Base-by-base conservation (phyloP, 805 yeast genomes). In the Saturnispora halmiae region DNA sequence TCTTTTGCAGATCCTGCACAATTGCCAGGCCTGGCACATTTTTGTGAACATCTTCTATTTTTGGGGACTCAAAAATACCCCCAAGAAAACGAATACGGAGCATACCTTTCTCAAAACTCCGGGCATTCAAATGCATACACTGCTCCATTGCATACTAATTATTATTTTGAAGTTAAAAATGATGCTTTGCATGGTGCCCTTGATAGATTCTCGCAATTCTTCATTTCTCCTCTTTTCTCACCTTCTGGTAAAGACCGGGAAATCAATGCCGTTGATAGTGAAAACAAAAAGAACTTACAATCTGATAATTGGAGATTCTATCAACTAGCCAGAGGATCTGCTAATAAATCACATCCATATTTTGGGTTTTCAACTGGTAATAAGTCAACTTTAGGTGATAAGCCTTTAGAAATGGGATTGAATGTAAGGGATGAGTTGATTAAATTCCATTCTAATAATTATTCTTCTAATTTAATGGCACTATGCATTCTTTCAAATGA, bases 51-150 rank as follows among this genome's bases (percentile, higher is more conserved):
- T 58, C 65, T 82, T 45, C 64, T 82, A 45, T 82, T 82, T 58
- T 79, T 82, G 85, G 90, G 90, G 16, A 82, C 90, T 5, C 67
- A 70, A 46, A 81, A 81, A 59, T 82, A 77, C 53, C 92, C 90
- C 1, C 65, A 67, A 36, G 92, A 82, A 53, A 79, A 79, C 55
- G 90, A 79, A 46, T 82, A 82, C 58, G 61, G 81, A 34, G 74
- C 79, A 38, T 92, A 70, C 58, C 64, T 90, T 41, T 71, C 94
- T 7, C 77, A 81, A 46, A 94, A 92, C 55, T 81, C 88, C 31
- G 98, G 97, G 15, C 73, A 73, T 46, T 82, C 94, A 27, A 90
- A 90, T 57, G 98, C 98, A 1, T 90, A 81, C 60, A 90, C 98
- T 1, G 79, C 95, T 2, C 67, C 86, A 3, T 81, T 81, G 51